Evolutionary conservation across 495 filamentous ascomycete genomes (phyloP).

Genomic region (Penicillium cinerascens): DNA sequence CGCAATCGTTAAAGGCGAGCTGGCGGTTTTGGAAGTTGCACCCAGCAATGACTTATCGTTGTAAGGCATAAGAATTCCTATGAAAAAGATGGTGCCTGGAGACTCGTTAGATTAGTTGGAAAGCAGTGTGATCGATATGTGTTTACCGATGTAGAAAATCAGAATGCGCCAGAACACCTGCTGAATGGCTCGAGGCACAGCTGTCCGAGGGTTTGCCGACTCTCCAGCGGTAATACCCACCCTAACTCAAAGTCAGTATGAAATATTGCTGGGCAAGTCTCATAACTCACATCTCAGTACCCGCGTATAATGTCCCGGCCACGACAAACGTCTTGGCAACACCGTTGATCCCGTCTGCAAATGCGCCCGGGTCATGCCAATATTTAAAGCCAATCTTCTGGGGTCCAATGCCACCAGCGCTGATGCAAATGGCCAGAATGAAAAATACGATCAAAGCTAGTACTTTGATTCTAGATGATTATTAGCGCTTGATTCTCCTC

Average conservation of each 20-base stretch:
- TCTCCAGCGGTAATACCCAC: constrained; percentile 71
- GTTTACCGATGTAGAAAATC: constrained; percentile 65
- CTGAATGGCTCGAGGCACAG: constrained; percentile 61
- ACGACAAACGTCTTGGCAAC: constrained; percentile 56
- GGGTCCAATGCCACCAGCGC: constrained; percentile 56
- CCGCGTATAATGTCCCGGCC: constrained; percentile 67
- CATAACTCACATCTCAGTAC: constrained; percentile 57
- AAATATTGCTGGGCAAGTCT: background rate
- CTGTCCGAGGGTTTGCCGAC: constrained; percentile 56
- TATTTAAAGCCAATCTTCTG: constrained; percentile 59
- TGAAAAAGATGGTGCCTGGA: constrained; percentile 55
- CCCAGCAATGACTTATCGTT: constrained; percentile 43
- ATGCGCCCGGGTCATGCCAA: constrained; percentile 67
- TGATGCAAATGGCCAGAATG: constrained; percentile 62
- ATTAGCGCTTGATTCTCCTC: background rate
- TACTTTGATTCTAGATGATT: constrained; percentile 41
- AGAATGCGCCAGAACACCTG: constrained; percentile 73
- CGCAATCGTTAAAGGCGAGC: constrained; percentile 73
- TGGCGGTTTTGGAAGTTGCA: constrained; percentile 49
- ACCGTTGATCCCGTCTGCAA: constrained; percentile 61
- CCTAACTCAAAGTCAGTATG: constrained; percentile 10
- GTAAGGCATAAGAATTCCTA: constrained; percentile 66
- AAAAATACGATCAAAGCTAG: constrained; percentile 63
- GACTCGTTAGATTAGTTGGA: background rate
- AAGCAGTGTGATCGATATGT: background rate